Base-by-base conservation (phyloP, 495 filamentous ascomycete genomes). In the Astrothelium macrocarpum region DNA sequence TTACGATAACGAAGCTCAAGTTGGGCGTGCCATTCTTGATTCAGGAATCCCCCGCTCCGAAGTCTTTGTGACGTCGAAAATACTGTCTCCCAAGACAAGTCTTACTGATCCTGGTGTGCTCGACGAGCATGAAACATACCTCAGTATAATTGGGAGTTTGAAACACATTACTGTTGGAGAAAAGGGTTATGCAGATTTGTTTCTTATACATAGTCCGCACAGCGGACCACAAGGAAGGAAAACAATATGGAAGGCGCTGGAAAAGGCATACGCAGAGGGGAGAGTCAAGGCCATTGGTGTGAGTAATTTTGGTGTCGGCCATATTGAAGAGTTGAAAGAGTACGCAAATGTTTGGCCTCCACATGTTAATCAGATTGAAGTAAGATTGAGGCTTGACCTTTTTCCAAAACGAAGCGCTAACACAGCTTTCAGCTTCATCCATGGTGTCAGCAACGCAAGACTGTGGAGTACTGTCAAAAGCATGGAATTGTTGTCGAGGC, bases 351-450 rank as follows among this genome's bases (percentile, higher is more conserved):
- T 83, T 2, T 86, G 79, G 78, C 87, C 87, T 62, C 86, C 85
- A 23, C 79, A 81, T 36, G 84, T 88, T 3, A 88, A 90, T 71
- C 87, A 90, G 67, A 84, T 89, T 71, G 83, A 86, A 79, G 84
- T 85, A 64, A 53, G 28, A 32, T 43, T 29, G 11, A 32, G 5
- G 16, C 14, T 23, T 32, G 59, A 29, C 46, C 11, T 60, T 11
- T 59, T 39, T 9, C 42, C 1, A 53, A n/a, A 23, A 39, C 62
- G 28, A n/a, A 58, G n/a, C 28, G 60, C 34, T 59, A 42, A 56
- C 26, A 25, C 49, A 16, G 20, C 29, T n/a, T n/a, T 53, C 65
- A 85, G 83, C 80, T 88, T 28, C 85, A 88, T 69, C 85, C 85
- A 9, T 87, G 83, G 83, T 80, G 76, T 68, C 85, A 89, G 71